phyloP scores from a whole-genome alignment of 495 filamentous ascomycete genomes.

The Ascodesmis nigricans region DNA sequence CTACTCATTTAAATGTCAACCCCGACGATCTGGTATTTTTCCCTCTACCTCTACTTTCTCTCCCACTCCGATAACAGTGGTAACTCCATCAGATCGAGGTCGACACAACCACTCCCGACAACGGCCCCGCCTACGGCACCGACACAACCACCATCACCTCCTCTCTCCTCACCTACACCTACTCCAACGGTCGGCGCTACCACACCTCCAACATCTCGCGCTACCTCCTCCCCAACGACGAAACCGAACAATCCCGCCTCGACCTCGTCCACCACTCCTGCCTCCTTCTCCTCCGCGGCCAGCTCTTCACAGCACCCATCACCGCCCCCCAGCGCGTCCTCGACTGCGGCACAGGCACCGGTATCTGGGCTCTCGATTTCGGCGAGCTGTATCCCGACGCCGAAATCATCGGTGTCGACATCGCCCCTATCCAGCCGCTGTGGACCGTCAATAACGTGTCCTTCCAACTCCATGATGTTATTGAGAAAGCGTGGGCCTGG shows the following conservation, averaged over 20 bases:
- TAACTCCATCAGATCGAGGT: too few relatives aligned
- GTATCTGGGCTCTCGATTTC: slow-evolving; percentile 16
- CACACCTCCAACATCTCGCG: slow-evolving; percentile 32
- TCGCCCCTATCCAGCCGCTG: slow-evolving; percentile 28
- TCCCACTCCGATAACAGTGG: too few relatives aligned
- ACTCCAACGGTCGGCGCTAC: slow-evolving; percentile 34
- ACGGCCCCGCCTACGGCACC: too few relatives aligned
- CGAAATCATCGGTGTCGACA: too few relatives aligned
- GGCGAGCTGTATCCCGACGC: too few relatives aligned
- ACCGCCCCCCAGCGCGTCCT: slow-evolving; percentile 21
- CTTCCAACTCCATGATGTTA: slow-evolving; percentile 22
- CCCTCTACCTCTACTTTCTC: too few relatives aligned
- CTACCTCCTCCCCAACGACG: slow-evolving; percentile 38
- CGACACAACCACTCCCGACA: too few relatives aligned
- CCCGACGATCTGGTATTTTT: too few relatives aligned
- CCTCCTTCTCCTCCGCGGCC: slow-evolving; percentile 20
- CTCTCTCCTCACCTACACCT: too few relatives aligned
- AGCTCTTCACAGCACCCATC: slow-evolving; percentile 24
- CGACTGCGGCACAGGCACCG: slow-evolving; percentile 28
- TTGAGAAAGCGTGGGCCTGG: slow-evolving; percentile 4
- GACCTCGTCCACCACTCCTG: slow-evolving; percentile 29
- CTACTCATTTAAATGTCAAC: too few relatives aligned
- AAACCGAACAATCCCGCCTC: slow-evolving; percentile 19
- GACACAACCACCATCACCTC: too few relatives aligned
- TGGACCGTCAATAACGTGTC: slow-evolving; percentile 26